Base-by-base conservation (phyloP, 306 rosid species). In the Calophaca sinica region DNA sequence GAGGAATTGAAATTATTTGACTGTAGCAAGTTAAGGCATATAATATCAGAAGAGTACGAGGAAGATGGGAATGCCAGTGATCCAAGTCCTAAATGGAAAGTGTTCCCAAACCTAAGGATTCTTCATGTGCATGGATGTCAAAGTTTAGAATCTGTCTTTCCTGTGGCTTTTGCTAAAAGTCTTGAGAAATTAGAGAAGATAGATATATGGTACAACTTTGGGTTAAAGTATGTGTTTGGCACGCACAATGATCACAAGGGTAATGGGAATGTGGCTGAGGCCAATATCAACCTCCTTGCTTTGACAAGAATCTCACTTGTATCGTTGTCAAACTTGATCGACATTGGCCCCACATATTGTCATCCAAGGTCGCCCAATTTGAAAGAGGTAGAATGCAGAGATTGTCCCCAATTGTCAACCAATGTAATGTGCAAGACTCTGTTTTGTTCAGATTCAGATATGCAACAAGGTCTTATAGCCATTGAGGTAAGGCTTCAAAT, bases 181-280 rank as follows among this genome's bases (percentile, higher is more conserved):
- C 58, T 70, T 6, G 15, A 3, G 41, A 55, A 36, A 12, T 45
- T 72, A 67, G 60, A 59, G 33, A 8, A 15, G 50, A 36, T 64
- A 64, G 70, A 29, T 26, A 20, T 64, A 64, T 64, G 53, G 36
- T 64, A 64, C 70, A 64, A 64, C 39, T 42, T 10, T 64, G 70
- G 70, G 14, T 44, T 42, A 64, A 75, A 65, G 35, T 73, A 63
- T 54, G 79, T 79, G 36, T 73, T 79, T 46, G 74, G 61, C 9
- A 32, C 13, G 13, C 62, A 51, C 62, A 68, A 33, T 9, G 9
- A 35, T 11, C 20, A 35, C 35, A 3, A 14, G 14, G 12, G 14
- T 14, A 38, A 5, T 11, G 36, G n/a, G 7, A 53, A 20, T 20
- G 60, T 20, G 60, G 12, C 60, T 53, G 6, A 15, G 12, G 5